These are phyloP conservation scores for Calonectria naviculata DNA, from an alignment of 2,329 filamentous ascomycete species.

Conservation along the genomic window DNA sequence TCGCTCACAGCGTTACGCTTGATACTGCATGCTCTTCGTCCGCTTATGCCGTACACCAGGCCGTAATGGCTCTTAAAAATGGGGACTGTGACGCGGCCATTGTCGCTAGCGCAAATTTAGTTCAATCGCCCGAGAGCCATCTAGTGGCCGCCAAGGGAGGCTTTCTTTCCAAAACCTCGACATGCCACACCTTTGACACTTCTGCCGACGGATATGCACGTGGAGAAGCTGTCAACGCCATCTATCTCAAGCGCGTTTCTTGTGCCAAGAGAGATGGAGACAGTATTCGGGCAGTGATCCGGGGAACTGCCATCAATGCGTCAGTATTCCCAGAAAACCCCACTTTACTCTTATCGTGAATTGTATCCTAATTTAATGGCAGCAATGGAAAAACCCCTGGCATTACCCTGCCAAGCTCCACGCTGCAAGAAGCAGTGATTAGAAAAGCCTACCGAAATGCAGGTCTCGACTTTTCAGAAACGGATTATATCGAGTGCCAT, in stretches of 20 bases:
- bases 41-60: conserved; percentile 38
- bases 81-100: conserved; percentile 47
- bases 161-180: conserved; percentile 30
- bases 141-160: conserved; percentile 29
- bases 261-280: conserved; percentile 41
- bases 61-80: conserved; percentile 40
- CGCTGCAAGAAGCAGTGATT: conserved; percentile 33
- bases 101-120: conserved; percentile 48
- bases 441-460: conserved; percentile 26
- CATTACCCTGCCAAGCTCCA: conserved; percentile 35
- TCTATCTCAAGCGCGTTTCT: conserved; percentile 46
- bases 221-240: conserved; percentile 43
- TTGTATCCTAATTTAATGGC: not conserved
- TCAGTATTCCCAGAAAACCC: not conserved
- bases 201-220: conserved; percentile 48
- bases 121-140: conserved; percentile 40
- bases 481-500: conserved; percentile 33
- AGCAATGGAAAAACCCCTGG: conserved; percentile 30
- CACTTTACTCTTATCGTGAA: not conserved
- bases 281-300: conserved; percentile 38
- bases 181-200: conserved; percentile 48
- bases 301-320: conserved; percentile 28
- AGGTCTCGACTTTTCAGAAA: conserved; percentile 26
- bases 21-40: conserved; percentile 51
- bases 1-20: not conserved